A percentile compares a stretch with the other conserved stretches of the same genome.
Evolutionary conservation across 225 moss, liverwort and hornwort genomes (phyloP).

Genomic region (Anthoceros angustus): DNA sequence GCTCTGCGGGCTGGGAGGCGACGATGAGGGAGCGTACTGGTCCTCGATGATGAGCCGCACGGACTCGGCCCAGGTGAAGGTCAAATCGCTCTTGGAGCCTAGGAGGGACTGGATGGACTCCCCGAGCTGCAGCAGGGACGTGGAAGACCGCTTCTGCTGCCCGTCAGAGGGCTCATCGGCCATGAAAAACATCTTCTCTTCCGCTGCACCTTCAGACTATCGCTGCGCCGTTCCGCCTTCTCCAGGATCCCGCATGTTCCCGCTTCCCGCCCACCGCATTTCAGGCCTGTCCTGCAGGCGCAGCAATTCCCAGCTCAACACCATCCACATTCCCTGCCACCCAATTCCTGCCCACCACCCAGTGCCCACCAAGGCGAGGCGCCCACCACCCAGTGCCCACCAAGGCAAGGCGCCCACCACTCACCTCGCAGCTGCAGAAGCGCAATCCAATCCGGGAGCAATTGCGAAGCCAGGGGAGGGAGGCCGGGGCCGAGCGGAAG

Average conservation of each 20-base stretch:
- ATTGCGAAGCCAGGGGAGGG: too few relatives aligned
- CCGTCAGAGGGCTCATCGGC: background rate
- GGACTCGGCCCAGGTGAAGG: slow-evolving; percentile 5
- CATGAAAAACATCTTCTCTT: slow-evolving; percentile 3
- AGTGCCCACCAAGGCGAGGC: too few relatives aligned
- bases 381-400: too few relatives aligned
- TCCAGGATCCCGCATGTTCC: background rate
- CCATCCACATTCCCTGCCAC: too few relatives aligned
- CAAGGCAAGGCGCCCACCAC: too few relatives aligned
- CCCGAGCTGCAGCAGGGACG: slow-evolving; percentile 3
- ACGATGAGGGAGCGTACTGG: background rate
- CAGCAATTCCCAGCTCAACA: too few relatives aligned
- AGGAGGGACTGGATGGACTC: slow-evolving; percentile 4
- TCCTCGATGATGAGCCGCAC: slow-evolving; percentile 2
- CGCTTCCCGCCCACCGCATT: background rate
- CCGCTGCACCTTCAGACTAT: background rate
- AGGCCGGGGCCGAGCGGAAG: too few relatives aligned
- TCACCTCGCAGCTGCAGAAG: too few relatives aligned
- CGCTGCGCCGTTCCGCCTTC: background rate
- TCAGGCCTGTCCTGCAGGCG: background rate
- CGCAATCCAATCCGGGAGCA: too few relatives aligned
- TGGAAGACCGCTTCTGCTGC: background rate
- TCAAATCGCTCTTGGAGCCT: slow-evolving; percentile 1
- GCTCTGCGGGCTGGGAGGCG: background rate
- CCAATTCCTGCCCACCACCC: too few relatives aligned